Conservation (phyloP, 2,329 filamentous ascomycete species). For the Hirsutella thompsonii region DNA sequence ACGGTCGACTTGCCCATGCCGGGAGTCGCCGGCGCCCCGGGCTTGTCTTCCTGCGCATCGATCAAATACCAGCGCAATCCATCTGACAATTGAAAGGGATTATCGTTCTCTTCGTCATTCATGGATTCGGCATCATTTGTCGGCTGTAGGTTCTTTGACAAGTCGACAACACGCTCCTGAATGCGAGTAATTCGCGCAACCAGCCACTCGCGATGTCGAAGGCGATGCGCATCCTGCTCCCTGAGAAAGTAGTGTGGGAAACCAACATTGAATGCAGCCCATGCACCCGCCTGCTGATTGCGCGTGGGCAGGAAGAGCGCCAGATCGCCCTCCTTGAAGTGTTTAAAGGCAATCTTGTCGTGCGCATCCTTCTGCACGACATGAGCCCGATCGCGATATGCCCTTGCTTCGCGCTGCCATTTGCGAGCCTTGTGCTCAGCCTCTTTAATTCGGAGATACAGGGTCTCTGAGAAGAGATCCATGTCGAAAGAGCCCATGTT, state of each 20-base stretch:
- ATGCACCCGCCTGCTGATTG: slow-evolving; percentile 87
- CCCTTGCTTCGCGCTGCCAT: slow-evolving; percentile 77
- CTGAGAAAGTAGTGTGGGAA: slow-evolving; percentile 95
- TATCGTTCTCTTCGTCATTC: slow-evolving; percentile 70
- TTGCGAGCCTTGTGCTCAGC: slow-evolving; percentile 88
- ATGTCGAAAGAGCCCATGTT: slow-evolving; percentile 69
- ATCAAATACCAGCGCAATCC: slow-evolving; percentile 93
- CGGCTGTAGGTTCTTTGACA: slow-evolving; percentile 61
- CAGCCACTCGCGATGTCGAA: slow-evolving; percentile 86
- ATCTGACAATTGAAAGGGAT: slow-evolving; percentile 92
- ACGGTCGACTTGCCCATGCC: slow-evolving; percentile 87
- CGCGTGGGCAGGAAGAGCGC: slow-evolving; percentile 88
- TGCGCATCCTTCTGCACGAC: slow-evolving; percentile 71
- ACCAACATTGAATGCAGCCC: slow-evolving; percentile 97
- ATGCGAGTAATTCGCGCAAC: slow-evolving; percentile 84
- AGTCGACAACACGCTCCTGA: slow-evolving; percentile 84
- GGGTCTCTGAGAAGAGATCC: slow-evolving; percentile 70
- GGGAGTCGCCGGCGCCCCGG: slow-evolving; percentile 81
- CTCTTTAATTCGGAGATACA: slow-evolving; percentile 84
- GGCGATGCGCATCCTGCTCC: slow-evolving; percentile 78
- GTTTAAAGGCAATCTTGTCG: slow-evolving; percentile 89
- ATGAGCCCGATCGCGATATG: slow-evolving; percentile 80
- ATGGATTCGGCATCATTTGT: slow-evolving; percentile 35
- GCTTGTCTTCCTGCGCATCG: slow-evolving; percentile 86
- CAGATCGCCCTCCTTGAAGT: slow-evolving; percentile 93